Evolutionary conservation across 306 rosid species (phyloP).

Genomic region (Cyamopsis tetragonoloba): DNA sequence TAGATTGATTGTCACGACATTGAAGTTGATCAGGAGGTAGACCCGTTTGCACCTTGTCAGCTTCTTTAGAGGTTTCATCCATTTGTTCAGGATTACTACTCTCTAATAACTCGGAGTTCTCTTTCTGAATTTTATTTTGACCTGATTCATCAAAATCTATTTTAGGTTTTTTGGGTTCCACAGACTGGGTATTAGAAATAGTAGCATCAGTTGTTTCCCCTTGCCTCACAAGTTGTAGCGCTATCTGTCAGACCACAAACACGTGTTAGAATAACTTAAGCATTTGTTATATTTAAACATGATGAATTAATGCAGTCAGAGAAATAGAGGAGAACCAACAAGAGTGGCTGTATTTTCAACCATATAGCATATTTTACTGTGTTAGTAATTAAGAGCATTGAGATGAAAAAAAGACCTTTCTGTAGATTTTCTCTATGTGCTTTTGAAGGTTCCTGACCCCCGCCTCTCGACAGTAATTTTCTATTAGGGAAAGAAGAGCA

Average conservation of each 20-base stretch:
- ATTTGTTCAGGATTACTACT: conserved; percentile 31
- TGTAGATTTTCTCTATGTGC: conserved; percentile 89
- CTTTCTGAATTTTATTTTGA: conserved; percentile 24
- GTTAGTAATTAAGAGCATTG: not conserved
- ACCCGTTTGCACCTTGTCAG: conserved; percentile 26
- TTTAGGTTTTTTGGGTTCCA: conserved; percentile 32
- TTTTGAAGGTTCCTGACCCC: conserved; percentile 96
- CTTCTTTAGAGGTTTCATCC: conserved; percentile 34
- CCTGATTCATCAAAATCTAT: conserved; percentile 32
- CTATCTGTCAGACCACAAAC: conserved; percentile 67
- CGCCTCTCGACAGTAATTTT: conserved; percentile 89
- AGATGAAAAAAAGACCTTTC: conserved; percentile 57
- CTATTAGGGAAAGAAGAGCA: conserved; percentile 84
- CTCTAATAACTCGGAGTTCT: conserved; percentile 28
- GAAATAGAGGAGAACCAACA: not conserved
- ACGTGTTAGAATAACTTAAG: conserved; percentile 8
- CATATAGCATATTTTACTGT: not conserved
- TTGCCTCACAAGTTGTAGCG: conserved; percentile 81
- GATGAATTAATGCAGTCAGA: not conserved
- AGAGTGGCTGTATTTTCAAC: conserved; percentile 3
- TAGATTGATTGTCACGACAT: conserved; percentile 31
- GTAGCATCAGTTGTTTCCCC: conserved; percentile 41
- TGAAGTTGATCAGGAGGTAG: conserved; percentile 40
- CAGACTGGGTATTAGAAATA: conserved; percentile 23
- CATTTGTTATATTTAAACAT: conserved; percentile 10